Evolutionary conservation across 495 filamentous ascomycete species (phyloP).

Genomic region (Oidiodendron maius): DNA sequence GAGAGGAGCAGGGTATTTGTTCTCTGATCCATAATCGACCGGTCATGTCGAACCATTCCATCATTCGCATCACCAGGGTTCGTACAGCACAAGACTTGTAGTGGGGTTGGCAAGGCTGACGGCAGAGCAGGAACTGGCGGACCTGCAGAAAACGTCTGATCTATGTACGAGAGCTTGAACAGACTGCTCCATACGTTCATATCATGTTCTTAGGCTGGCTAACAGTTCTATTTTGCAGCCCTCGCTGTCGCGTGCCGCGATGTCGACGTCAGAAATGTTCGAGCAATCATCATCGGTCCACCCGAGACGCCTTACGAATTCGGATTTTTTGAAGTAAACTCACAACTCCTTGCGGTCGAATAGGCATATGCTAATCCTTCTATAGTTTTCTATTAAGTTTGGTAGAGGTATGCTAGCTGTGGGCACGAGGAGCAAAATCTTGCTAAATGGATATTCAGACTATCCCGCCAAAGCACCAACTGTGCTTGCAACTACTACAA

Average conservation of each 20-base stretch:
- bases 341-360: neutral
- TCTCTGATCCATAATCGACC: neutral
- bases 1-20: neutral
- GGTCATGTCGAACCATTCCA: conserved; percentile 71
- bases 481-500: conserved; percentile 78
- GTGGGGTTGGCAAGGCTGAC: conserved; percentile 32
- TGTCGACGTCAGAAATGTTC: conserved; percentile 80
- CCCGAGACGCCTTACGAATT: conserved; percentile 96
- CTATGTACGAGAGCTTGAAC: conserved; percentile 59
- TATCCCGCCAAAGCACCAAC: conserved; percentile 80
- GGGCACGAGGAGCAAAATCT: neutral
- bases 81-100: conserved; percentile 15
- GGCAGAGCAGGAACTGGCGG: conserved; percentile 64
- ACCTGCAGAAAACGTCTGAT: conserved; percentile 74
- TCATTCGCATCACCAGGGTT: conserved; percentile 81
- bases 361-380: conserved; percentile 4
- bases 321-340: conserved; percentile 85
- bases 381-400: conserved; percentile 61
- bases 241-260: conserved; percentile 83
- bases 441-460: conserved; percentile 40
- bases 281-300: conserved; percentile 84
- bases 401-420: conserved; percentile 43
- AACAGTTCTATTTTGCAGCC: conserved; percentile 38
- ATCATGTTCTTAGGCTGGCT: neutral
- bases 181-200: neutral